phyloP scores from a whole-genome alignment of 805 yeast species.

The Candida maesae region DNA sequence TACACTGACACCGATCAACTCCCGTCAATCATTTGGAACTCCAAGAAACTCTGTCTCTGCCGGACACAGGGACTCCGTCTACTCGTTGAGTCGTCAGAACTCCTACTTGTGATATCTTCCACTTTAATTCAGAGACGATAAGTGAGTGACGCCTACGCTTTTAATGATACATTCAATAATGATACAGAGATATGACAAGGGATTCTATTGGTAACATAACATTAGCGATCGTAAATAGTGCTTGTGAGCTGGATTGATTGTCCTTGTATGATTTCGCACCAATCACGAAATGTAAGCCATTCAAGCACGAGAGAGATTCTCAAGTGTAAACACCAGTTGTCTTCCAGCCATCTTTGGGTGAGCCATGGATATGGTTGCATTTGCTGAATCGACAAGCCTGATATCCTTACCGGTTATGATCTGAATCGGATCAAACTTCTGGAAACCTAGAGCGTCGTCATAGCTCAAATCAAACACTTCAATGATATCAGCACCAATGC shows the following conservation, averaged over 20 bases:
- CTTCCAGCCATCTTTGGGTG: slow-evolving; percentile 63
- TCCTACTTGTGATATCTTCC: slow-evolving; percentile 8
- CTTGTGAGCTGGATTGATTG: no score
- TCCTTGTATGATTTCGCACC: no score
- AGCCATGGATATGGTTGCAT: slow-evolving; percentile 46
- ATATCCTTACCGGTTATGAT: slow-evolving; percentile 71
- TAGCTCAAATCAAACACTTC: slow-evolving; percentile 63
- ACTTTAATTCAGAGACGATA: no score
- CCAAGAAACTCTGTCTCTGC: slow-evolving; percentile 25
- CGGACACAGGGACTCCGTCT: slow-evolving; percentile 16
- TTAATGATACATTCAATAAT: not conserved
- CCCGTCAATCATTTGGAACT: slow-evolving; percentile 26
- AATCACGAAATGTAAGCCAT: no score
- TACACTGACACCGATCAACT: slow-evolving; percentile 28
- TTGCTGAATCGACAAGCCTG: slow-evolving; percentile 37
- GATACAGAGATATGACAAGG: not conserved
- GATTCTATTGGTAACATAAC: no score
- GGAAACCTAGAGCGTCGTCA: slow-evolving; percentile 32
- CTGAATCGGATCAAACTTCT: slow-evolving; percentile 49
- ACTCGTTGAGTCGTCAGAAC: slow-evolving; percentile 19
- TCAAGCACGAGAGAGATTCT: no score
- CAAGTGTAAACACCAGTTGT: slow-evolving; percentile 50
- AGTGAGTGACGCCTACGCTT: no score
- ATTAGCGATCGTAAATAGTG: no score
- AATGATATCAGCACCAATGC: slow-evolving; percentile 61